Conservation (phyloP, 2,329 filamentous ascomycete genomes). For the Pyricularia pennisetigena region DNA sequence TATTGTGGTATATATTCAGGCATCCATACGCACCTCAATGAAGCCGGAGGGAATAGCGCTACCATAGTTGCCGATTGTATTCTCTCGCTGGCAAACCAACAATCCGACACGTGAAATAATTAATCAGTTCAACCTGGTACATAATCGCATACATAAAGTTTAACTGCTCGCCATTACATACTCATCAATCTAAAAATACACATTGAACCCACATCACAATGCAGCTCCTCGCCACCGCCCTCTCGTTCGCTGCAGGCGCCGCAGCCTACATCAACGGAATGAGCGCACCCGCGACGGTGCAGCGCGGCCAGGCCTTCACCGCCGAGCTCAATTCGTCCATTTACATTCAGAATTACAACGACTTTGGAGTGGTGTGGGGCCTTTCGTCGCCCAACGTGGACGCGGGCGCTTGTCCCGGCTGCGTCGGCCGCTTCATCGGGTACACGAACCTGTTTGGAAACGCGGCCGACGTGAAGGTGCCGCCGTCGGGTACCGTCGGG, state of each 20-base stretch:
- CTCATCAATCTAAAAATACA: not conserved
- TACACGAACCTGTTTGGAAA: constrained; percentile 11
- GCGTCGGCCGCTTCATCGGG: constrained; percentile 18
- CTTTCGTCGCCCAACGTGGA: constrained; percentile 7
- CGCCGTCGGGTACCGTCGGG: not conserved
- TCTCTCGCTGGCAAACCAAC: not conserved
- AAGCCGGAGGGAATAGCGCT: no score
- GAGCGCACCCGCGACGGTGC: constrained; percentile 13
- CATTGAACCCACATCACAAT: not conserved
- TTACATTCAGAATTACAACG: constrained; percentile 24
- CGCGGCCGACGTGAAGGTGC: not conserved
- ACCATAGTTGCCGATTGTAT: no score
- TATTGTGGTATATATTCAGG: not conserved
- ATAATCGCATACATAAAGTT: no score
- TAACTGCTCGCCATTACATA: no score
- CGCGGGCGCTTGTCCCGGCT: constrained; percentile 10
- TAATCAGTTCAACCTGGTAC: no score
- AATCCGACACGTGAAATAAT: not conserved
- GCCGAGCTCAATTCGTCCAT: constrained; percentile 17
- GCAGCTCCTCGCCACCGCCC: constrained; percentile 12
- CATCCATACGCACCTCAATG: not conserved
- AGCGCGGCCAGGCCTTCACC: constrained; percentile 15
- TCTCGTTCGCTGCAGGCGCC: constrained; percentile 13
- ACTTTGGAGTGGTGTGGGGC: constrained; percentile 22
- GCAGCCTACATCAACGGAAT: constrained; percentile 16